Percentiles rank a stretch among this genome's conserved stretches.
Conservation (phyloP, 345 rosid genomes). For the Eucalyptus viminalis region DNA sequence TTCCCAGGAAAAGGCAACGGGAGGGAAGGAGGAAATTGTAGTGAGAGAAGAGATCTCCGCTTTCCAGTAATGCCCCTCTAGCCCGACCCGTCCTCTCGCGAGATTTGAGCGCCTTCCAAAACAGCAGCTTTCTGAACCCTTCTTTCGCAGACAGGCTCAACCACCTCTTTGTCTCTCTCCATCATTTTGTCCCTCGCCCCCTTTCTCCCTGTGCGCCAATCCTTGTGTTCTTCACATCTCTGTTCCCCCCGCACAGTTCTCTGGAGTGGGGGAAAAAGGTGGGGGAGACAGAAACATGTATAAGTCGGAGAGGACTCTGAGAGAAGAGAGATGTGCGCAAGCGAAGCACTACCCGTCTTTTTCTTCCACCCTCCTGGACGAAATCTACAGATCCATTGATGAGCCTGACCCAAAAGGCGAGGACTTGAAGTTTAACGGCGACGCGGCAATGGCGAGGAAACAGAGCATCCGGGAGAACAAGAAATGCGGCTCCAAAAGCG, state of each 20-base stretch:
- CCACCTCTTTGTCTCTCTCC: neutral
- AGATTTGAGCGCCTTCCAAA: neutral
- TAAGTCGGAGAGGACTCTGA: slow-evolving; percentile 17
- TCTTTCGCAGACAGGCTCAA: neutral
- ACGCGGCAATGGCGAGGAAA: slow-evolving; percentile 9
- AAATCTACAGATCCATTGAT: slow-evolving; percentile 81
- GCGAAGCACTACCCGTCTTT: slow-evolving; percentile 54
- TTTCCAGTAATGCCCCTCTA: neutral
- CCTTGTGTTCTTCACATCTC: neutral
- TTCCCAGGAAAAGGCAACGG: neutral
- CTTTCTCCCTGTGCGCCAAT: neutral
- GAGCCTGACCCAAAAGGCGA: slow-evolving; percentile 18
- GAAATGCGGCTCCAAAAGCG: neutral
- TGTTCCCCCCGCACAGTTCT: slow-evolving; percentile 6
- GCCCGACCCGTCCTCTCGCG: neutral
- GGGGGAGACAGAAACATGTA: slow-evolving; percentile 9
- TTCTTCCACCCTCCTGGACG: slow-evolving; percentile 82
- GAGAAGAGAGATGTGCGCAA: slow-evolving; percentile 6
- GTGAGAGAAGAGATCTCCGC: neutral
- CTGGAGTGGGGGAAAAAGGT: neutral
- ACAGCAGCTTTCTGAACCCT: neutral
- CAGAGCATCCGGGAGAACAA: neutral
- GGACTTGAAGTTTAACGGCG: slow-evolving; percentile 26
- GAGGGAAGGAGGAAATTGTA: neutral
- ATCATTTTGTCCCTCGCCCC: neutral